A percentile compares a stretch with the other conserved stretches of the same genome.
phyloP scores from a whole-genome alignment of 352 stramenopile species.

The Pythium graminicola region DNA sequence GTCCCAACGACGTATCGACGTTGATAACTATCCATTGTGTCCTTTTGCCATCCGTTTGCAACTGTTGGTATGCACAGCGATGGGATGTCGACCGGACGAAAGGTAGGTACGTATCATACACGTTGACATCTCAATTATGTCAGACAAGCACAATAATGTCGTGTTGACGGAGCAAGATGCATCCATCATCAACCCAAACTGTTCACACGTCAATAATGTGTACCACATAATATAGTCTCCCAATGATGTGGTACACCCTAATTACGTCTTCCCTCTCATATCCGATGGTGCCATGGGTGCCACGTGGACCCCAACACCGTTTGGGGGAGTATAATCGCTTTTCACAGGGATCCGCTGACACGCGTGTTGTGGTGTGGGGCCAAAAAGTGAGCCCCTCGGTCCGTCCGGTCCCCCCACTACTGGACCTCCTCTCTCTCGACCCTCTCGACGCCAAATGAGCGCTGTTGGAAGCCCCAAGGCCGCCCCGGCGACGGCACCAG shows the following conservation, averaged over 20 bases:
- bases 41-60: too few relatives aligned
- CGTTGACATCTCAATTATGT: too few relatives aligned
- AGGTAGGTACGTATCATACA: too few relatives aligned
- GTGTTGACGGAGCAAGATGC: too few relatives aligned
- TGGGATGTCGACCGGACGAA: too few relatives aligned
- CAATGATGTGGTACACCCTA: conserved; percentile 3
- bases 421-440: not conserved
- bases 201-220: too few relatives aligned
- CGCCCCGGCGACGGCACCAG: conserved; percentile 9
- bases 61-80: too few relatives aligned
- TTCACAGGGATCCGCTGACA: conserved; percentile 18
- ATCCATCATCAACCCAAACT: not conserved
- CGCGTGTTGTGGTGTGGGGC: conserved; percentile 7
- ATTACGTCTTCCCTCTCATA: not conserved
- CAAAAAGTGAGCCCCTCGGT: not conserved
- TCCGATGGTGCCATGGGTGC: not conserved
- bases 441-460: conserved; percentile 27
- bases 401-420: not conserved
- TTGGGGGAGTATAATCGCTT: conserved; percentile 13
- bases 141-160: too few relatives aligned
- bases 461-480: conserved; percentile 30
- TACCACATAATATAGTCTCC: not conserved
- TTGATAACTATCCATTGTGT: too few relatives aligned
- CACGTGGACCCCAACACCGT: conserved; percentile 1
- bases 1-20: too few relatives aligned